These are phyloP conservation scores for Aspergillus sergii DNA, from an alignment of 2,329 filamentous ascomycete species.

Conservation along the genomic window DNA sequence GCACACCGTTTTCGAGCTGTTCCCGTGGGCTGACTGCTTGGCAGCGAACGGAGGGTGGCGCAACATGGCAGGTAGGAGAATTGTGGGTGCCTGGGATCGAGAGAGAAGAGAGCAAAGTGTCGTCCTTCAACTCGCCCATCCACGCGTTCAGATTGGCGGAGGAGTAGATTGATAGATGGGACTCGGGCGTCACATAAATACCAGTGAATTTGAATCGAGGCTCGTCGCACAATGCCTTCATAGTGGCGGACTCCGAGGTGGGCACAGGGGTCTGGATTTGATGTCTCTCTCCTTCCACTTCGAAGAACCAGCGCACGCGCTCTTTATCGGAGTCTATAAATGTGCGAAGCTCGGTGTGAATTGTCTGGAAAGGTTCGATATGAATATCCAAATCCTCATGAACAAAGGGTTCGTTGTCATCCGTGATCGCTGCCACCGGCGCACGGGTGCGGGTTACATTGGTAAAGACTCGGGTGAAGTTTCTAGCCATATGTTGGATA, in stretches of 20 bases:
- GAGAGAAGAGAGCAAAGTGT: slow-evolving; percentile 74
- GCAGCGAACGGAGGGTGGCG: slow-evolving; percentile 89
- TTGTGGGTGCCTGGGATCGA: slow-evolving; percentile 97
- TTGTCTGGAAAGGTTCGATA: slow-evolving; percentile 69
- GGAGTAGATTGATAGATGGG: slow-evolving; percentile 66
- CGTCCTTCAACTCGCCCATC: slow-evolving; percentile 77
- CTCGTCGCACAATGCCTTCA: slow-evolving; percentile 59
- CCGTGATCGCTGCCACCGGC: slow-evolving; percentile 46
- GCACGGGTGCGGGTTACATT: slow-evolving; percentile 46
- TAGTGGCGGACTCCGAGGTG: slow-evolving; percentile 60
- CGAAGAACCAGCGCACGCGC: slow-evolving; percentile 73
- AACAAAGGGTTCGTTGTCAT: slow-evolving; percentile 62
- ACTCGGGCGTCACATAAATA: slow-evolving; percentile 62
- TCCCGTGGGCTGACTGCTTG: slow-evolving; percentile 76
- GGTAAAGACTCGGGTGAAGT: slow-evolving; percentile 48
- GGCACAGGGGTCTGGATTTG: slow-evolving; percentile 72
- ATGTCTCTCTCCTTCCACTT: slow-evolving; percentile 65
- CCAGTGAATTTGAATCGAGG: slow-evolving; percentile 63
- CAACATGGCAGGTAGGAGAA: slow-evolving; percentile 79
- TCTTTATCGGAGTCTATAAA: slow-evolving; percentile 62
- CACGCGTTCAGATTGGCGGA: slow-evolving; percentile 70
- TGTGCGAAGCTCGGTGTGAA: slow-evolving; percentile 63
- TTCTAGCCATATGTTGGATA: slow-evolving; percentile 49
- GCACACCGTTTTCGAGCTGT: slow-evolving; percentile 86
- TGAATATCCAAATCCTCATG: slow-evolving; percentile 64